phyloP scores from a whole-genome alignment of 106 monocot species.

The Iris macrosiphon region DNA sequence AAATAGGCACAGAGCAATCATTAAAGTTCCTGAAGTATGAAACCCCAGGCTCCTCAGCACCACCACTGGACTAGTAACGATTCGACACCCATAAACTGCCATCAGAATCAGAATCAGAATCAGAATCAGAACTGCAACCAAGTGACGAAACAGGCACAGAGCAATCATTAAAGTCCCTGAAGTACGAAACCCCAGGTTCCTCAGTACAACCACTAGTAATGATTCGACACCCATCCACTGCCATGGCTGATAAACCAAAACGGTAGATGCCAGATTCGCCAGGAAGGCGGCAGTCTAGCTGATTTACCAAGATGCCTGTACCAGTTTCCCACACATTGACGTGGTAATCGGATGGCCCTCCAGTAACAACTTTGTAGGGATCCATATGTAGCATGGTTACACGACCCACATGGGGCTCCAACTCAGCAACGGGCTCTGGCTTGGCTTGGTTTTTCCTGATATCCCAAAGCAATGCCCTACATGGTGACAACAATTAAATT shows the following conservation, averaged over 20 bases:
- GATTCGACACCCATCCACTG: constrained; percentile 49
- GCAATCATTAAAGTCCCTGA: constrained; percentile 48
- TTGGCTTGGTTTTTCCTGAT: constrained; percentile 32
- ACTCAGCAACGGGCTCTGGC: constrained; percentile 25
- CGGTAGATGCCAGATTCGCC: not conserved
- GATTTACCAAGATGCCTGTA: constrained; percentile 31
- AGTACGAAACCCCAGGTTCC: constrained; percentile 18
- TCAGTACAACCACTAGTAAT: constrained; percentile 23
- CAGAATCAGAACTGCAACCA: not conserved
- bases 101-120: constrained; percentile 15
- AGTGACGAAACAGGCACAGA: constrained; percentile 10
- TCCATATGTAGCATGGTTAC: constrained; percentile 59
- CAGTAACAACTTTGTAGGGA: constrained; percentile 61
- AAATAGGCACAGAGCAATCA: constrained; percentile 22
- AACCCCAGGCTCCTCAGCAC: constrained; percentile 10
- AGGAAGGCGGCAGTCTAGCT: constrained; percentile 21
- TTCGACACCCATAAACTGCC: constrained; percentile 24
- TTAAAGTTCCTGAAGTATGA: constrained; percentile 46
- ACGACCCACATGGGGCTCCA: constrained; percentile 35
- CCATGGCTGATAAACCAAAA: constrained; percentile 40
- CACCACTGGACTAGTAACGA: constrained; percentile 26
- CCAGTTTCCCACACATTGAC: constrained; percentile 62
- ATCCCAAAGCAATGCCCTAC: constrained; percentile 80
- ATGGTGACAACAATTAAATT: too few relatives aligned
- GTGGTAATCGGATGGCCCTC: constrained; percentile 33